Percentiles rank a stretch among this genome's conserved stretches.
Evolutionary conservation across 148 eudicot species (phyloP).

Genomic region (Amaranthus palmeri): DNA sequence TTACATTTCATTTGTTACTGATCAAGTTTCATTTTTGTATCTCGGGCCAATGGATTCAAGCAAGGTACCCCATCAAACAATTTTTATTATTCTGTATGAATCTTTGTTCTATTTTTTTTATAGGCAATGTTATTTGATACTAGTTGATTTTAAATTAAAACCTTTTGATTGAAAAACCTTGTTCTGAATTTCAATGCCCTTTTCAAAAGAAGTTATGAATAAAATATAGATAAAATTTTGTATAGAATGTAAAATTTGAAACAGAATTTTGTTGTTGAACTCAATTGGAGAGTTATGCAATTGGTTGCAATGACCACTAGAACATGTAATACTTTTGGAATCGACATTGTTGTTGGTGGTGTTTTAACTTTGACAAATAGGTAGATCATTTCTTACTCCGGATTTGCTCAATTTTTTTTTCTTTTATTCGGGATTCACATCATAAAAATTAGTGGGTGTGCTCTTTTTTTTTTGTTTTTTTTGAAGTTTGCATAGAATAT

Average conservation of each 20-base stretch:
- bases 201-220: not conserved
- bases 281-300: not conserved
- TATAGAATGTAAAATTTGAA: not conserved
- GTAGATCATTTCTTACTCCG: not conserved
- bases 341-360: not conserved
- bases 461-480: not conserved
- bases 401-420: not conserved
- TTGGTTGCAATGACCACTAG: not conserved
- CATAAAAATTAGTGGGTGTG: too few species aligned
- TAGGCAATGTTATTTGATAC: not conserved
- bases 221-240: not conserved
- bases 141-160: not conserved
- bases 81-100: not conserved
- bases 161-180: not conserved
- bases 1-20: not conserved
- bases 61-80: conserved; percentile 11
- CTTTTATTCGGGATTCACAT: not conserved
- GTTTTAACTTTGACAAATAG: not conserved
- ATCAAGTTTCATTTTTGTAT: not conserved
- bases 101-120: not conserved
- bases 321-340: not conserved
- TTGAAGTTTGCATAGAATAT: not conserved
- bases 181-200: not conserved
- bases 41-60: not conserved
- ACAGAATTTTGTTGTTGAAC: not conserved